Percentiles rank a stretch among this genome's conserved stretches.
Conservation (phyloP, 192 early-diverging fungal genomes). For the Backusella tarrabulga region DNA sequence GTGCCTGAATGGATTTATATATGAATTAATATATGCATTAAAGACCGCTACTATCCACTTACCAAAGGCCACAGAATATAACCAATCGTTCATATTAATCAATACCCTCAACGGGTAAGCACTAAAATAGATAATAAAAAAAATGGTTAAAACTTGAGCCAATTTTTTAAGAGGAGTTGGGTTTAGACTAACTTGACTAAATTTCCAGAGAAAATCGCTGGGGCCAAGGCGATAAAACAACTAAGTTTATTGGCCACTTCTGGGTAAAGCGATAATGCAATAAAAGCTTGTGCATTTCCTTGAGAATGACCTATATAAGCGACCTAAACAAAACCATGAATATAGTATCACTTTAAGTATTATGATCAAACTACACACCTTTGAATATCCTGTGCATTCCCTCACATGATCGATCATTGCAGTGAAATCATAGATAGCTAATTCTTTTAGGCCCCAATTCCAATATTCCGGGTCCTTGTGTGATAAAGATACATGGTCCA, state of each 20-base stretch:
- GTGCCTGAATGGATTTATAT: not conserved
- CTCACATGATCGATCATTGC: conserved; percentile 67
- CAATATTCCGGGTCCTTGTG: conserved; percentile 47
- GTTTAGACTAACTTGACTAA: conserved; percentile 8
- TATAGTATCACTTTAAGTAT: not conserved
- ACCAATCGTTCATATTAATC: conserved; percentile 2
- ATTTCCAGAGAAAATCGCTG: conserved; percentile 47
- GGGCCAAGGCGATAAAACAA: conserved; percentile 88
- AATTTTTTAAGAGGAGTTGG: not conserved
- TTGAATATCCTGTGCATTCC: conserved; percentile 16
- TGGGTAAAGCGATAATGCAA: conserved; percentile 78
- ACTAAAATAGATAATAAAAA: conserved; percentile 2
- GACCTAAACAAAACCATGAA: conserved; percentile 37
- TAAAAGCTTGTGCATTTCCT: conserved; percentile 88
- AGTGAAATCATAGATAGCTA: conserved; percentile 84
- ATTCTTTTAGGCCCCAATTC: conserved; percentile 93
- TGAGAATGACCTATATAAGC: conserved; percentile 95
- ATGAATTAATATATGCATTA: not conserved
- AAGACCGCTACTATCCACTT: not conserved
- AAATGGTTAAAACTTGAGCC: not conserved
- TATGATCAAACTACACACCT: conserved; percentile 28
- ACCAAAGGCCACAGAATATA: conserved; percentile 14
- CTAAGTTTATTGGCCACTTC: conserved; percentile 77
- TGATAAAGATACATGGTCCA: conserved; percentile 14
- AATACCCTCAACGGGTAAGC: conserved; percentile 11